A percentile compares a stretch with the other conserved stretches of the same genome.
Conservation (phyloP, 148 eudicot genomes). For the Amaranthus palmeri region DNA sequence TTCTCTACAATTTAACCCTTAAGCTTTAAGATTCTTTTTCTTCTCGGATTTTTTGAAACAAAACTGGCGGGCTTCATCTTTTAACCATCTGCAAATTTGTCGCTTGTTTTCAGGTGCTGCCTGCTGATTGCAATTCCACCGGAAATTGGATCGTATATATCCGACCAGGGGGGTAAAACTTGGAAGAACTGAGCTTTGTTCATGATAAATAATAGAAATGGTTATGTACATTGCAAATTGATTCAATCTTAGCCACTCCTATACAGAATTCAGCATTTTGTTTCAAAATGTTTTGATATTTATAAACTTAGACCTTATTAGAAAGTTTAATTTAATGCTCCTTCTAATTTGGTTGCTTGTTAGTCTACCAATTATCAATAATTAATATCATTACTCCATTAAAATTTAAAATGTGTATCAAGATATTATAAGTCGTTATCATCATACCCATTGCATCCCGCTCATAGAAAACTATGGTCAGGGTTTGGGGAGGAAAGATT, state of each 20-base stretch:
- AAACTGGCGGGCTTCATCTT: neutral
- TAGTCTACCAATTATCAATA: no score
- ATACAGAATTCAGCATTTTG: constrained; percentile 2
- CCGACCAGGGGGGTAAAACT: neutral
- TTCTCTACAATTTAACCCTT: no score
- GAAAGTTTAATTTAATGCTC: neutral
- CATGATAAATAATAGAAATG: neutral
- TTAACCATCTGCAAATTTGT: neutral
- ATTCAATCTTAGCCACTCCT: neutral
- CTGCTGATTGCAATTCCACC: neutral
- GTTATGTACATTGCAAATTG: constrained; percentile 12
- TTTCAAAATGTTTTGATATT: neutral
- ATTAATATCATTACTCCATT: no score
- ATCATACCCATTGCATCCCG: no score
- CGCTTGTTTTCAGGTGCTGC: constrained; percentile 20
- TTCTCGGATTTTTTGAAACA: neutral
- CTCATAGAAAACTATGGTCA: no score
- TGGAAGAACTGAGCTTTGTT: neutral
- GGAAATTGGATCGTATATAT: constrained; percentile 9
- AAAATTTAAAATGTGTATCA: no score
- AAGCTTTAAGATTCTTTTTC: no score
- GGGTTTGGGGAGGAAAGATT: no score
- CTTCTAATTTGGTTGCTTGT: no score
- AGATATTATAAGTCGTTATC: no score
- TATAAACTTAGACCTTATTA: neutral